Base-by-base conservation (phyloP, 2,329 filamentous ascomycete genomes). In the Alternaria brassicae region DNA sequence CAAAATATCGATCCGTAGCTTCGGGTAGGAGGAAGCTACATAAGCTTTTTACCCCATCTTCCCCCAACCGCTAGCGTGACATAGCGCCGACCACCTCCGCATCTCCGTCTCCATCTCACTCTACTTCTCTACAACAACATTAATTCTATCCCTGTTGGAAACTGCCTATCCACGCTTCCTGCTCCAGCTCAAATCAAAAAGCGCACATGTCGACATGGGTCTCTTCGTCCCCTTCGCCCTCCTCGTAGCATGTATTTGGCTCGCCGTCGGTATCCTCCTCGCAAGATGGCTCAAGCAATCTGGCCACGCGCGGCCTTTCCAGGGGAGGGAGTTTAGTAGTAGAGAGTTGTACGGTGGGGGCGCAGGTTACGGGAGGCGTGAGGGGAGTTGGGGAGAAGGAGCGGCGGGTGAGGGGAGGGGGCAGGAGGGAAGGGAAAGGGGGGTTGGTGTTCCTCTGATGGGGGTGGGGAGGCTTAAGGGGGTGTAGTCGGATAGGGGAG, bases 251-350 rank as follows among this genome's bases (percentile, higher is more conserved):
- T 8, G 53, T 12, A 58, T 56, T 34, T 71, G 68, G 68, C 54
- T 57, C 15, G 25, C 48, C 25, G 55, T 70, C 15, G 68, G 68
- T 10, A 13, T 68, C 12, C 27, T 66, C 28, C 58, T 71, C 9
- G 67, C 67, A 17, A 50, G 40, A 15, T 70, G 63, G 58, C 57
- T 70, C 6, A 68, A 69, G 19, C 68, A 70, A 41, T 59, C 65
- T 1, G 62, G 65, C 3, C 54, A 63, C 3, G 40, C 55, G n/a
- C 54, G 52, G 10, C 65, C 68, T 8, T 65, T 63, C 10, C 62
- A 62, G 13, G 59, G 61, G 6, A 54, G 44, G 12, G 44, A 56
- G 2, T 61, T 51, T 50, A 55, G 37, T 1, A 60, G 57, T 10
- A 19, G 39, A 0, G 61, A 67, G 6, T 9, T 62, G 0, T 57